Conservation (phyloP, 805 yeast genomes). For the Saccharomyces kudriavzevii region DNA sequence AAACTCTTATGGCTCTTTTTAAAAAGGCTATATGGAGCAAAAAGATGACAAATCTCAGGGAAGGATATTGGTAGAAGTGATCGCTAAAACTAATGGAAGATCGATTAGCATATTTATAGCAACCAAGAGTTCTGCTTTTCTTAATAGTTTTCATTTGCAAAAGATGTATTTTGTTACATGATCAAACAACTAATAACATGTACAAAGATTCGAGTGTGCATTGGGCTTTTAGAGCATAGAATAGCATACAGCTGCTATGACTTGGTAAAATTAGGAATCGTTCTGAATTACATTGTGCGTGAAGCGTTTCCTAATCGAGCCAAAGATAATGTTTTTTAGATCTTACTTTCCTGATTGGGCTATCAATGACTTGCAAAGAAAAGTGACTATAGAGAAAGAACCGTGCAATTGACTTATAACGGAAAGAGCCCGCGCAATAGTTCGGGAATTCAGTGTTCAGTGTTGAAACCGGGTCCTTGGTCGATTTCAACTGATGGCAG, state of each 20-base stretch:
- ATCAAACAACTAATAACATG: background rate
- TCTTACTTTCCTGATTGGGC: background rate
- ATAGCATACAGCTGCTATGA: background rate
- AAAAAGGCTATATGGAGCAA: background rate
- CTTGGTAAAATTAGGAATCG: background rate
- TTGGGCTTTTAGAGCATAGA: background rate
- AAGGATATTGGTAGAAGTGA: background rate
- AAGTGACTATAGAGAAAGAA: background rate
- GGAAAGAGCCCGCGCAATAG: background rate
- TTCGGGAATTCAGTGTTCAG: background rate
- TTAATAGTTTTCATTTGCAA: background rate
- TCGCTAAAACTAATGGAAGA: background rate
- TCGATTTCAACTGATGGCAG: background rate
- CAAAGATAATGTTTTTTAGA: background rate
- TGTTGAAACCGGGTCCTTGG: background rate
- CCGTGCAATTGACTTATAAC: background rate
- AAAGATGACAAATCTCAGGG: background rate
- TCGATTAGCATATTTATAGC: background rate
- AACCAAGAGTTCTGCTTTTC: background rate
- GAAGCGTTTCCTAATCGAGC: background rate
- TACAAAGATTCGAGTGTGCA: no score
- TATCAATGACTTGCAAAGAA: background rate
- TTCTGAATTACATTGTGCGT: no score
- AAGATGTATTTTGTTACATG: background rate
- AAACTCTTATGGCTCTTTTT: background rate